Percentiles rank a stretch among this genome's conserved stretches.
Evolutionary conservation across 1,284 basidiomycete genomes (phyloP).

Genomic region (Pascua sp.): DNA sequence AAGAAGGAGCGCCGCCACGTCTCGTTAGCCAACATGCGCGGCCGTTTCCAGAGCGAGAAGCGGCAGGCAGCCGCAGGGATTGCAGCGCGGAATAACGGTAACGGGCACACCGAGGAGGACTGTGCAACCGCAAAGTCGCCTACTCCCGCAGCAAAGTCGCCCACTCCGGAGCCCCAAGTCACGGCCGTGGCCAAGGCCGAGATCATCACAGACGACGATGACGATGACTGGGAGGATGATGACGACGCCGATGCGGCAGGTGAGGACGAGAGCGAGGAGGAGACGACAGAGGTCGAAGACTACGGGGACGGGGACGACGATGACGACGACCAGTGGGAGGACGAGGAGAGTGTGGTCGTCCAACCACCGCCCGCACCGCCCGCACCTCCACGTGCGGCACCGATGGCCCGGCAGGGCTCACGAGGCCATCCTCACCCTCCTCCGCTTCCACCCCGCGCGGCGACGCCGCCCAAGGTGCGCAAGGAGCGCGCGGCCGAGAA

Average conservation of each 20-base stretch:
- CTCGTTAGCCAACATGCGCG: slow-evolving; percentile 43
- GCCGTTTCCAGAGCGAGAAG: slow-evolving; percentile 40
- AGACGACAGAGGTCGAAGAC: slow-evolving; percentile 71
- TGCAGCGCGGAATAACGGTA: slow-evolving; percentile 17
- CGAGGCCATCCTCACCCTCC: slow-evolving; percentile 1
- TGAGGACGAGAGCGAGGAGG: slow-evolving; percentile 49
- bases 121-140: slow-evolving; percentile 7
- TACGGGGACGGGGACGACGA: slow-evolving; percentile 78
- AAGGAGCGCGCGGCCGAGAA: slow-evolving; percentile 35
- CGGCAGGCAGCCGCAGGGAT: slow-evolving; percentile 34
- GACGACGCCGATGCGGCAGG: slow-evolving; percentile 11
- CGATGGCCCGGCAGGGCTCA: neutral
- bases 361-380: neutral
- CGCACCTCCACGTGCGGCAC: neutral
- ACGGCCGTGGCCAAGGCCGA: slow-evolving; percentile 6
- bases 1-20: slow-evolving; percentile 29
- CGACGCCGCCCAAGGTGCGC: slow-evolving; percentile 24
- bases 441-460: slow-evolving; percentile 20
- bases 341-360: slow-evolving; percentile 81
- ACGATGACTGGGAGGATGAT: slow-evolving; percentile 10
- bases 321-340: slow-evolving; percentile 64
- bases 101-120: slow-evolving; percentile 31
- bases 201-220: slow-evolving; percentile 8
- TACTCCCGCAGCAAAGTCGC: no score
- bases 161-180: no score